Conservation (phyloP, 225 moss, liverwort and hornwort genomes). For the Pseudoscleropodium purum region DNA sequence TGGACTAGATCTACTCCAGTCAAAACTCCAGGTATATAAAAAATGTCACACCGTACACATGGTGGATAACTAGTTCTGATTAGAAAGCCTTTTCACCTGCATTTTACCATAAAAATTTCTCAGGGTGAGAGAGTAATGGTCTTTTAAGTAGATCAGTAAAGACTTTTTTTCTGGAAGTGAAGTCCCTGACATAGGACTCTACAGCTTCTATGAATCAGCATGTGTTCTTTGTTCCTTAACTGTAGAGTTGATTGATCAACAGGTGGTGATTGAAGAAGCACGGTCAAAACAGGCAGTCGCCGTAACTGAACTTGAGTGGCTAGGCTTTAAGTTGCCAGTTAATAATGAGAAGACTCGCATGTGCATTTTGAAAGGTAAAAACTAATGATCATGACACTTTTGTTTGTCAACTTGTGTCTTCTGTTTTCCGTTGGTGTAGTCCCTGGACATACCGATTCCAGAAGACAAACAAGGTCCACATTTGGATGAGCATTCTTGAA, state of each 20-base stretch:
- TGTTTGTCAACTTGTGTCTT: background rate
- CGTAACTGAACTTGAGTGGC: constrained; percentile 91
- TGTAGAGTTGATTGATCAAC: constrained; percentile 1
- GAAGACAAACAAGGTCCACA: background rate
- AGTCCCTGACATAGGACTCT: background rate
- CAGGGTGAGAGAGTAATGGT: background rate
- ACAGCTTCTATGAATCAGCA: background rate
- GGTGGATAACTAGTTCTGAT: background rate
- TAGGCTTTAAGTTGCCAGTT: constrained; percentile 75
- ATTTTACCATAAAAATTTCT: background rate
- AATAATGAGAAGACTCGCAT: constrained; percentile 85
- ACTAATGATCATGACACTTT: background rate
- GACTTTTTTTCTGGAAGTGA: background rate
- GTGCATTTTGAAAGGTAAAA: constrained; percentile 82
- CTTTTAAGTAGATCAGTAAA: background rate
- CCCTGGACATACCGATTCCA: background rate
- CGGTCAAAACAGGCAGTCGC: constrained; percentile 73
- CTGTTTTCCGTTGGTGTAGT: background rate
- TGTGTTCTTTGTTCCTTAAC: background rate
- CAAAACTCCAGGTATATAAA: constrained; percentile 71
- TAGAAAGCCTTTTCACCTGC: background rate
- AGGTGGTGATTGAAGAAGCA: constrained; percentile 95
- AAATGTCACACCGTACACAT: background rate
- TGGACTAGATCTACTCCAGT: constrained; percentile 80
- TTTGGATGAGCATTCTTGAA: background rate